Evolutionary conservation across 306 rosid genomes (phyloP).

Genomic region (Geum urbanum): DNA sequence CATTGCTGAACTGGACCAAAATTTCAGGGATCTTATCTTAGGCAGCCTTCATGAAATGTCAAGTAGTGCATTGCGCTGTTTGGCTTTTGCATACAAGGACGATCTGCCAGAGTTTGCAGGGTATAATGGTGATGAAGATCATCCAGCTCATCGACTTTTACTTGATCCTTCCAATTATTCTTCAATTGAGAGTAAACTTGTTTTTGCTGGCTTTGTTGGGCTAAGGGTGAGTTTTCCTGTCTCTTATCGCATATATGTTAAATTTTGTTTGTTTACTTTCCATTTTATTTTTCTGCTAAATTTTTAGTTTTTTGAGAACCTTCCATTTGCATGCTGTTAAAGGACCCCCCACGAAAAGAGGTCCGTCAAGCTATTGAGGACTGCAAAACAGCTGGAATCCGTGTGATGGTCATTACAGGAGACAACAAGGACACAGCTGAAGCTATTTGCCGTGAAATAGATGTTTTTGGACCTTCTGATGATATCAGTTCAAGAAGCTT

Average conservation of each 20-base stretch:
- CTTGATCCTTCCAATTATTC: slow-evolving; percentile 82
- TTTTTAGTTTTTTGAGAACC: background rate
- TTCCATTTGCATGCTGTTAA: background rate
- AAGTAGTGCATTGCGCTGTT: slow-evolving; percentile 76
- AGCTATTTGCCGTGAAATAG: slow-evolving; percentile 89
- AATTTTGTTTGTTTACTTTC: slow-evolving; percentile 1
- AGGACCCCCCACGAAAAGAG: slow-evolving; percentile 96
- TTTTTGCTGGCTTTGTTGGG: slow-evolving; percentile 84
- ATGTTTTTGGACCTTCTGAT: slow-evolving; percentile 65
- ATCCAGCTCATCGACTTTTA: slow-evolving; percentile 83
- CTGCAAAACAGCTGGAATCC: slow-evolving; percentile 94
- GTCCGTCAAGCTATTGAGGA: slow-evolving; percentile 80
- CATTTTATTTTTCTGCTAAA: background rate
- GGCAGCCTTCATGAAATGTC: slow-evolving; percentile 82
- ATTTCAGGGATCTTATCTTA: slow-evolving; percentile 46
- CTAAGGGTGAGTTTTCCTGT: slow-evolving; percentile 62
- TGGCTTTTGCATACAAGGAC: slow-evolving; percentile 94
- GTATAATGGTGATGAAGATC: slow-evolving; percentile 72
- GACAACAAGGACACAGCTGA: slow-evolving; percentile 94
- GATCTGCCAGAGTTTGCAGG: slow-evolving; percentile 45
- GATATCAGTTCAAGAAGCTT: slow-evolving; percentile 59
- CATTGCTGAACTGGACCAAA: slow-evolving; percentile 49
- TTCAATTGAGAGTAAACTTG: slow-evolving; percentile 69
- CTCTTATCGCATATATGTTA: background rate
- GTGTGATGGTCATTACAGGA: slow-evolving; percentile 90